Evolutionary conservation across 1,284 basidiomycete genomes (phyloP).

Genomic region (Heterobasidion occidentale): DNA sequence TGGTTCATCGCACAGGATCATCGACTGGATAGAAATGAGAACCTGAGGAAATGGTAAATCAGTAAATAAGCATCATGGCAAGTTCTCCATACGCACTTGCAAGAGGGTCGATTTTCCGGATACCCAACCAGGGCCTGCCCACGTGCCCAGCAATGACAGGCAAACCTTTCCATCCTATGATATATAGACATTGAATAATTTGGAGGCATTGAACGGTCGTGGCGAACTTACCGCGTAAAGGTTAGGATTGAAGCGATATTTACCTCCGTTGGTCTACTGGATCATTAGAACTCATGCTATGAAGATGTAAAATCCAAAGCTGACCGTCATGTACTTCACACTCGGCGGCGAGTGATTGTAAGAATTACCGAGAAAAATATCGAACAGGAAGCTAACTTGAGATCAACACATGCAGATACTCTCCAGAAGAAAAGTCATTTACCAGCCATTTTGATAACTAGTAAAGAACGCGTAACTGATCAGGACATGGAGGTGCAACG

Average conservation of each 20-base stretch:
- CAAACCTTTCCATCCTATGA: slow-evolving; percentile 85
- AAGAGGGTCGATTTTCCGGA: slow-evolving; percentile 14
- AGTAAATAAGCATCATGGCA: not conserved
- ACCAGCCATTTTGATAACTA: slow-evolving; percentile 83
- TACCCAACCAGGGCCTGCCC: slow-evolving; percentile 58
- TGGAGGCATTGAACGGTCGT: not conserved
- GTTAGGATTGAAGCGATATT: slow-evolving; percentile 87
- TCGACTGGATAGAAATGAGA: slow-evolving; percentile 87
- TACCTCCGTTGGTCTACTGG: slow-evolving; percentile 79
- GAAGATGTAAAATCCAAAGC: slow-evolving; percentile 12
- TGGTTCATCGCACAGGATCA: slow-evolving; percentile 87
- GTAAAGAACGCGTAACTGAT: slow-evolving; percentile 1
- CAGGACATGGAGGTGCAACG: not conserved
- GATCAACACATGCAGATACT: slow-evolving; percentile 9
- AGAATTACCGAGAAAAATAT: slow-evolving; percentile 80
- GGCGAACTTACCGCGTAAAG: slow-evolving; percentile 64
- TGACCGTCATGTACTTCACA: slow-evolving; percentile 86
- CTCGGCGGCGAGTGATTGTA: slow-evolving; percentile 78
- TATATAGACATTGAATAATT: slow-evolving; percentile 1
- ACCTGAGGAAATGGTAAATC: slow-evolving; percentile 38
- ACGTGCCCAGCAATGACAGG: slow-evolving; percentile 84
- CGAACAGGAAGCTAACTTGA: slow-evolving; percentile 60
- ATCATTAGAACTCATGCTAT: slow-evolving; percentile 1
- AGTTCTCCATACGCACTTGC: slow-evolving; percentile 38
- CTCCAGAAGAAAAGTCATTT: slow-evolving; percentile 14